Base-by-base conservation (phyloP, 1,284 basidiomycete genomes). In the Serendipita sp. region DNA sequence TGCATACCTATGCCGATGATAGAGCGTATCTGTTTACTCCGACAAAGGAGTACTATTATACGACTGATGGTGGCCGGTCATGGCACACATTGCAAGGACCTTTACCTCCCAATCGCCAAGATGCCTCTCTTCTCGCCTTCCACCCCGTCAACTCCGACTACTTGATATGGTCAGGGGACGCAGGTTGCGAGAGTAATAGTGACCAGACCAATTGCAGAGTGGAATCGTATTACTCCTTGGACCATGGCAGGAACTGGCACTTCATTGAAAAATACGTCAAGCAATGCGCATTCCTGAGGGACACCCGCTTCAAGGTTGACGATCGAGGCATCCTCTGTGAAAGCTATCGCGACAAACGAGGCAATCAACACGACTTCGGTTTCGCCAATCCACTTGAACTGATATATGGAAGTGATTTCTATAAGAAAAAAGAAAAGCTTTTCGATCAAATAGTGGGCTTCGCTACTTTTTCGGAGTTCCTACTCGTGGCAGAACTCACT, bases 391-490 rank as follows among this genome's bases (percentile, higher is more conserved):
- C 86, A 2, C 70, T 98, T 60, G 81, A 94, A 72, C 76, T 98
- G 60, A 80, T 96, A 38, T 81, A 83, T 4, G 95, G 96, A 1
- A 74, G 78, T 12, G 79, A 87, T 63, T 96, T 85, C 75, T 98
- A 85, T 73, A 69, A 68, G 53, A 81, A 80, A 66, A 88, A 84
- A 76, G 82, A 78, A 66, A 86, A 81, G 69, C 72, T 98, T 32
- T 98, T 99, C 70, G 82, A 91, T 60, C 78, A 85, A 47, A 84
- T 98, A 62, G 90, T 94, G 66, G 95, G 95, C 2, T 97, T 94
- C 75, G 88, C 96, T 0, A 95, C 93, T 71, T 99, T 99, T 74
- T 91, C 91, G 2, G 91, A 98, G 76, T 99, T 88, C 72, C 78
- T 98, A 69, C 84, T 98, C 45, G 93, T 97, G 26, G 95, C 95